Conservation (phyloP, 2,329 filamentous ascomycete species). For the Paraphaeosphaeria sporulosa region DNA sequence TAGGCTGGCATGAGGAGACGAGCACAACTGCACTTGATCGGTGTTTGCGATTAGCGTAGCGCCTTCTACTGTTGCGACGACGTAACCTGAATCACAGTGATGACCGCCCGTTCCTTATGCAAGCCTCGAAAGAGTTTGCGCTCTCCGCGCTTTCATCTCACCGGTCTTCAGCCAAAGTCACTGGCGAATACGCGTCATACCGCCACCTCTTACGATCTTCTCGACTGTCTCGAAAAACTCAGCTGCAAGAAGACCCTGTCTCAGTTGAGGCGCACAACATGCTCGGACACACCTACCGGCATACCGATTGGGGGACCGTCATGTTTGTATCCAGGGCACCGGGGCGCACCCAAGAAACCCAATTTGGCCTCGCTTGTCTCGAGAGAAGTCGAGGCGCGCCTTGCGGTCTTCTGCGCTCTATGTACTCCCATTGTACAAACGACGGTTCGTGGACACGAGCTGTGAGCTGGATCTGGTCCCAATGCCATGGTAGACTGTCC, state of each 20-base stretch:
- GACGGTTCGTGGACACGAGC: conserved; percentile 21
- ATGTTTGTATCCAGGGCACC: conserved; percentile 23
- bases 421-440: conserved; percentile 25
- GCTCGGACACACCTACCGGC: conserved; percentile 17
- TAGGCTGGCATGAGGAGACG: neutral
- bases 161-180: neutral
- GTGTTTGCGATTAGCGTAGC: neutral
- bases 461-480: conserved; percentile 16
- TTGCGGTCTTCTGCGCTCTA: conserved; percentile 21
- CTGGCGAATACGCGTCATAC: neutral
- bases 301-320: conserved; percentile 21
- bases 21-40: neutral
- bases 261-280: conserved; percentile 21
- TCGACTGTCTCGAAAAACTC: neutral
- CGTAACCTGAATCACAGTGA: neutral
- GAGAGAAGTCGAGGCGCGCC: conserved; percentile 22
- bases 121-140: neutral
- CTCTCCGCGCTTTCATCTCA: neutral
- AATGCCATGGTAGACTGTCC: conserved; percentile 14
- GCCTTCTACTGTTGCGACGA: neutral
- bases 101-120: neutral
- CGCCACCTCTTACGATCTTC: neutral
- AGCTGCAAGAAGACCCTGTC: conserved; percentile 16
- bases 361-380: conserved; percentile 13
- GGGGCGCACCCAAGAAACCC: conserved; percentile 22